Evolutionary conservation across 257 asterid genomes (phyloP).

Genomic region (Handroanthus guayacan): DNA sequence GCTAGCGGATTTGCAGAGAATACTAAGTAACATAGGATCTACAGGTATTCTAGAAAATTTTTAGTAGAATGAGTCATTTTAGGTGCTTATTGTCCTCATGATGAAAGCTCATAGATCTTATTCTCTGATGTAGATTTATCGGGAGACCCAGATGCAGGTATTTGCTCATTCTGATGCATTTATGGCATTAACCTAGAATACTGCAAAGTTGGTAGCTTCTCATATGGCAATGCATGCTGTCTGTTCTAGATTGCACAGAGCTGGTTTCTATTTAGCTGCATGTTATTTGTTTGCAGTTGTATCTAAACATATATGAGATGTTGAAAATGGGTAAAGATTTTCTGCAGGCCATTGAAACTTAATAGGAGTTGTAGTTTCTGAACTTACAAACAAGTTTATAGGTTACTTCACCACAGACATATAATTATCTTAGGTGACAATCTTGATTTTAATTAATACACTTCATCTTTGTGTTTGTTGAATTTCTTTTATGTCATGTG

Average conservation of each 20-base stretch:
- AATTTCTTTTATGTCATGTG: conserved; percentile 5
- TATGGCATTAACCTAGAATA: conserved; percentile 19
- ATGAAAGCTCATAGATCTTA: conserved; percentile 32
- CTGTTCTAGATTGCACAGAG: background rate
- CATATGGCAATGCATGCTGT: conserved; percentile 16
- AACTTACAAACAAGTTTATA: background rate
- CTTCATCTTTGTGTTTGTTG: background rate
- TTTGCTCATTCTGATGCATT: conserved; percentile 18
- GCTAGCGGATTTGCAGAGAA: conserved; percentile 88
- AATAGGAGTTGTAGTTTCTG: background rate
- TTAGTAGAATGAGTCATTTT: background rate
- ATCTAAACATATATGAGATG: background rate
- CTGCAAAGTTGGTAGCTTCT: conserved; percentile 7
- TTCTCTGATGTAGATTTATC: conserved; percentile 53
- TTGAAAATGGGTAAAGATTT: background rate
- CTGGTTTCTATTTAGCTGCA: conserved; percentile 6
- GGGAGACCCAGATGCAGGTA: conserved; percentile 96
- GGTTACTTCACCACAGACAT: background rate
- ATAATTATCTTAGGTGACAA: conserved; percentile 16
- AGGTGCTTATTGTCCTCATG: conserved; percentile 27
- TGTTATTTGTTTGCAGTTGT: background rate
- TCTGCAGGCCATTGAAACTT: background rate
- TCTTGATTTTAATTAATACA: conserved; percentile 18
- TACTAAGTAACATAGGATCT: conserved; percentile 86
- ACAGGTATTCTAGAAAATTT: conserved; percentile 52